Conservation (phyloP, 2,329 filamentous ascomycete species). For the Epicoccum sorghinum region DNA sequence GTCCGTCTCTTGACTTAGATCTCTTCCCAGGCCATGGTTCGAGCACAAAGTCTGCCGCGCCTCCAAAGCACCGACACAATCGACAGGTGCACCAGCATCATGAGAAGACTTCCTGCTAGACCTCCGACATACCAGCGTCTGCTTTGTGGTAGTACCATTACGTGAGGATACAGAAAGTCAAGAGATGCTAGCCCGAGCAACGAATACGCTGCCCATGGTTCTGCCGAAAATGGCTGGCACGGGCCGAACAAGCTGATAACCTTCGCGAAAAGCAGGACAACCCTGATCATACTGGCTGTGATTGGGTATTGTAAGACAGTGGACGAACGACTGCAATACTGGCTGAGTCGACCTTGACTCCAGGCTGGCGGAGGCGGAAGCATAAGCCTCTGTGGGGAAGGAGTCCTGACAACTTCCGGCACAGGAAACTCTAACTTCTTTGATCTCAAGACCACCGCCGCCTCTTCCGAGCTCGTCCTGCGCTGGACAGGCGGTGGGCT, state of each 20-base stretch:
- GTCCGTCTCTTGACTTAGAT: slow-evolving; percentile 6
- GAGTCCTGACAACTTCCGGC: slow-evolving; percentile 22
- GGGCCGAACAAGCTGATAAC: slow-evolving; percentile 67
- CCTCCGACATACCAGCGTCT: slow-evolving; percentile 35
- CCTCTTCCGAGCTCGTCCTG: slow-evolving; percentile 33
- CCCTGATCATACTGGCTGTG: slow-evolving; percentile 52
- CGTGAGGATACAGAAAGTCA: slow-evolving; percentile 57
- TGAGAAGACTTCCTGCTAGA: slow-evolving; percentile 47
- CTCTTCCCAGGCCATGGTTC: slow-evolving; percentile 29
- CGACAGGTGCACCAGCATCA: slow-evolving; percentile 56
- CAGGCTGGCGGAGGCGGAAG: slow-evolving; percentile 40
- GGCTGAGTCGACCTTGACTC: background rate
- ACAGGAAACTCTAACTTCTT: slow-evolving; percentile 37
- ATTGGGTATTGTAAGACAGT: slow-evolving; percentile 38
- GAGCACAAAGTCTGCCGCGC: slow-evolving; percentile 41
- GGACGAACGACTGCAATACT: slow-evolving; percentile 3
- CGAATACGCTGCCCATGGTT: slow-evolving; percentile 68
- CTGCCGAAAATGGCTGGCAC: slow-evolving; percentile 75
- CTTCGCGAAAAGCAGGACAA: slow-evolving; percentile 72
- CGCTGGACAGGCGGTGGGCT: slow-evolving; percentile 36
- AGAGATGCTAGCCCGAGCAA: slow-evolving; percentile 72
- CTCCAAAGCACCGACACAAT: slow-evolving; percentile 49
- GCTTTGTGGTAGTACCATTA: slow-evolving; percentile 12
- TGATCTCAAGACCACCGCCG: slow-evolving; percentile 37
- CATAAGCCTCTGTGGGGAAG: slow-evolving; percentile 38